phyloP scores from a whole-genome alignment of 1,284 basidiomycete species.

The Cryptococcus deneoformans region DNA sequence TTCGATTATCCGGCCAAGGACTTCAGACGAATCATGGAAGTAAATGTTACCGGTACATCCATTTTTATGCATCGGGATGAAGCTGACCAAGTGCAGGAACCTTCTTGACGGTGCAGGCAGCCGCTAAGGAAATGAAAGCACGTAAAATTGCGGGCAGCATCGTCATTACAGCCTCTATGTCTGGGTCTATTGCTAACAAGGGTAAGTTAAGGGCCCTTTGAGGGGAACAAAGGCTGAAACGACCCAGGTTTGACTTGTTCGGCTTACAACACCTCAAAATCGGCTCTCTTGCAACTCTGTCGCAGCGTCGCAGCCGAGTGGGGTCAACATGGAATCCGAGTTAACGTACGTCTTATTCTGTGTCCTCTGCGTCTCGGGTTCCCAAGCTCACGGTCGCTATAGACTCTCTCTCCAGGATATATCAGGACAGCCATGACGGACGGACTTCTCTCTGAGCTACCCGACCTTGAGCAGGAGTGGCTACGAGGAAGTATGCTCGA shows the following conservation, averaged over 20 bases:
- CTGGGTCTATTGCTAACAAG: conserved; percentile 72
- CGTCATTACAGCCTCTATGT: conserved; percentile 80
- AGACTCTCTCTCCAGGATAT: conserved; percentile 48
- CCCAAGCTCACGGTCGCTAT: background rate
- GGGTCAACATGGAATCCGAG: conserved; percentile 45
- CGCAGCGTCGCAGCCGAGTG: conserved; percentile 80
- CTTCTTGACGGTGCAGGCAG: background rate
- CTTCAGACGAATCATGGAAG: conserved; percentile 68
- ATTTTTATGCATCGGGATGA: conserved; percentile 53
- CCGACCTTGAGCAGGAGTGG: conserved; percentile 35
- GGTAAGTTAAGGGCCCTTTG: conserved; percentile 1
- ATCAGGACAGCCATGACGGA: conserved; percentile 59
- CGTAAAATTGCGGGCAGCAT: conserved; percentile 72
- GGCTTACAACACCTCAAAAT: conserved; percentile 30
- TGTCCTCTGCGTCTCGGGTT: background rate
- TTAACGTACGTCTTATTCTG: conserved; percentile 3
- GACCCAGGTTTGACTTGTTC: conserved; percentile 51
- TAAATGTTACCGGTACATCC: conserved; percentile 57
- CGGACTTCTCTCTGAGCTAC: conserved; percentile 26
- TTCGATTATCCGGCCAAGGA: conserved; percentile 67
- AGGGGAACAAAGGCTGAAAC: too few species aligned
- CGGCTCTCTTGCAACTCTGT: conserved; percentile 26
- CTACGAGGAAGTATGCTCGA: conserved; percentile 22
- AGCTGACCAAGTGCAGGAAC: too few species aligned
- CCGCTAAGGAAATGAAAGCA: conserved; percentile 61